Evolutionary conservation across 2,329 filamentous ascomycete genomes (phyloP).

Genomic region (Fusarium solani-melongenae): DNA sequence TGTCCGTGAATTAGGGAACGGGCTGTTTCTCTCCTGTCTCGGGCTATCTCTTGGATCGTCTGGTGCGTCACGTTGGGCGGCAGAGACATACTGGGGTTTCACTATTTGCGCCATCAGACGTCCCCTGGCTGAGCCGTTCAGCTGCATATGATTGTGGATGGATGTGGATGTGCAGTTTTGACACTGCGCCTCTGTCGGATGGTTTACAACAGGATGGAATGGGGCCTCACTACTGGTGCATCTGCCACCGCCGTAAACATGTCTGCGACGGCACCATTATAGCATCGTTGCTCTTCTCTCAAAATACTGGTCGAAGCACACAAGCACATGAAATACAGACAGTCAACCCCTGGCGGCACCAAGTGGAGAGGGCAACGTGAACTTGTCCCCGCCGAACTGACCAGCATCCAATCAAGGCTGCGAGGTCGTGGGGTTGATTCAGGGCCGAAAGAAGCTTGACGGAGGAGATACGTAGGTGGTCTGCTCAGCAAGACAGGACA

Average conservation of each 20-base stretch:
- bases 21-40: slow-evolving; percentile 1
- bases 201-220: not conserved
- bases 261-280: not conserved
- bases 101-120: slow-evolving; percentile 3
- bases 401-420: slow-evolving; percentile 13
- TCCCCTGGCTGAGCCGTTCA: slow-evolving; percentile 2
- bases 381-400: not conserved
- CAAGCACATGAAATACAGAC: not conserved
- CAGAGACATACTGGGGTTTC: slow-evolving; percentile 15
- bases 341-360: not conserved
- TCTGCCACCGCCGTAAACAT: not conserved
- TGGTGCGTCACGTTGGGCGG: slow-evolving; percentile 10
- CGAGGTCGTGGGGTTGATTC: not conserved
- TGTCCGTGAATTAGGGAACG: not conserved
- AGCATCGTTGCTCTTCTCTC: not conserved
- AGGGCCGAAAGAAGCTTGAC: not conserved
- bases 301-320: not conserved
- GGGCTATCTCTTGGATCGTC: not conserved
- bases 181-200: not conserved
- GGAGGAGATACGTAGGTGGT: not conserved
- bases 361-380: slow-evolving; percentile 6
- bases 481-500: not conserved
- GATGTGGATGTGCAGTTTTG: not conserved
- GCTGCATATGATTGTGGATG: not conserved
- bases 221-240: not conserved